Evolutionary conservation across 192 early-diverging fungal genomes (phyloP).

Genomic region (Backusella mclennaniae): DNA sequence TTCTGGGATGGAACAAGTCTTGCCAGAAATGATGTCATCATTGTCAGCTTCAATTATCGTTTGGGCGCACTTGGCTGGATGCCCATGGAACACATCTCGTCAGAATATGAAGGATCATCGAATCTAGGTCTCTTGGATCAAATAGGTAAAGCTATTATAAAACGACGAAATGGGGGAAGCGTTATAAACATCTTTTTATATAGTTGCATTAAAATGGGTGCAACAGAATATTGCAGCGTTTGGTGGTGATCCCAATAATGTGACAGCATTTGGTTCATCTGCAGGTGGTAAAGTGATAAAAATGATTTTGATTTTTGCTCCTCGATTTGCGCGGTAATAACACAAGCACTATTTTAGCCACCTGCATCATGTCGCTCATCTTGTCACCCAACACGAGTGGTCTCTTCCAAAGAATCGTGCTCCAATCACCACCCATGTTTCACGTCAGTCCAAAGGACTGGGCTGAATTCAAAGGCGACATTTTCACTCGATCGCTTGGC

Average conservation of each 20-base stretch:
- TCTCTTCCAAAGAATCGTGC: slow-evolving; percentile 39
- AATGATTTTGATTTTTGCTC: too few species aligned
- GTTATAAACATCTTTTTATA: not conserved
- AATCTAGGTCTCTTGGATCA: slow-evolving; percentile 33
- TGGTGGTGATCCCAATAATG: slow-evolving; percentile 54
- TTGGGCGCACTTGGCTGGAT: slow-evolving; percentile 53
- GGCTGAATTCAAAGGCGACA: slow-evolving; percentile 21
- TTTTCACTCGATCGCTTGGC: slow-evolving; percentile 20
- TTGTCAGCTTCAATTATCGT: slow-evolving; percentile 57
- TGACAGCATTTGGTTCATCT: slow-evolving; percentile 61
- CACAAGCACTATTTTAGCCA: slow-evolving; percentile 11
- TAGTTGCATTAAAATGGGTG: slow-evolving; percentile 57
- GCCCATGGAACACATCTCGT: slow-evolving; percentile 17
- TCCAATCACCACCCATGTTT: slow-evolving; percentile 35
- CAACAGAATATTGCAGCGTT: slow-evolving; percentile 60
- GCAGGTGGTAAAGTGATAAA: slow-evolving; percentile 42
- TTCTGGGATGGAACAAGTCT: slow-evolving; percentile 45
- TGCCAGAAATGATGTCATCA: slow-evolving; percentile 29
- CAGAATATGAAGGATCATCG: slow-evolving; percentile 6
- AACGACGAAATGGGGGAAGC: not conserved
- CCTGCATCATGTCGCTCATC: slow-evolving; percentile 38
- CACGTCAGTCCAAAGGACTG: slow-evolving; percentile 23
- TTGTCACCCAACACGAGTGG: slow-evolving; percentile 35
- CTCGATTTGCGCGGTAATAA: not conserved
- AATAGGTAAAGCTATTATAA: slow-evolving; percentile 8